Percentiles rank a stretch among this genome's conserved stretches.
Evolutionary conservation across 139 green algal species (phyloP).

Genomic region (Chlamydomonas sphaeroides): DNA sequence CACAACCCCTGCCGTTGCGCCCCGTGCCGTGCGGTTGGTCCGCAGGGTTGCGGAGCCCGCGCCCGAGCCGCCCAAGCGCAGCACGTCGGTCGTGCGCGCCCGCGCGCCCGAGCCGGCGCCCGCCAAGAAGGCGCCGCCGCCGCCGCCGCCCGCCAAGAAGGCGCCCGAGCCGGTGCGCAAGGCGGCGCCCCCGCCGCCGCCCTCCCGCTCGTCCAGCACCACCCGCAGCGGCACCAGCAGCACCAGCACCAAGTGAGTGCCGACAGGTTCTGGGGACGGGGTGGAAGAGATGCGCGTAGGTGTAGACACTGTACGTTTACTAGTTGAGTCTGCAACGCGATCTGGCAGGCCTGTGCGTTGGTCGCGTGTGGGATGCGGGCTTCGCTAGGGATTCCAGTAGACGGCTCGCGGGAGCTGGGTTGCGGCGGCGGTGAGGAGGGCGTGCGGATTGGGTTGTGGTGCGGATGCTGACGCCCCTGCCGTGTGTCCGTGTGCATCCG

Average conservation of each 20-base stretch:
- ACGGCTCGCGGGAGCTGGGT: background rate
- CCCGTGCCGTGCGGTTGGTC: no score
- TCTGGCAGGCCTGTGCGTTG: background rate
- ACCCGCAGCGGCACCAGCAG: background rate
- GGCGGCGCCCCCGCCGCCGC: background rate
- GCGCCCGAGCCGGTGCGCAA: background rate
- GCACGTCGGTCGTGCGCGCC: background rate
- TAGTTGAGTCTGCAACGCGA: background rate
- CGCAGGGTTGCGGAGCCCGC: constrained; percentile 10
- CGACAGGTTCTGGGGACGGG: no score
- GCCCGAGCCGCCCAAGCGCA: background rate
- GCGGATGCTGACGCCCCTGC: no score
- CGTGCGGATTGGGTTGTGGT: no score
- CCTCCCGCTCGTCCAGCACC: background rate
- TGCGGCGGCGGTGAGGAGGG: no score
- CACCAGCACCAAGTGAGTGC: background rate
- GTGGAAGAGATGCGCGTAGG: background rate
- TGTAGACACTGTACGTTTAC: background rate
- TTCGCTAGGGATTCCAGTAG: background rate
- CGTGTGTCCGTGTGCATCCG: background rate
- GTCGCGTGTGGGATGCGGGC: background rate
- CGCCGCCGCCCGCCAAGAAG: background rate
- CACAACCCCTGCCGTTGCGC: background rate
- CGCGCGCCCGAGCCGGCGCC: background rate
- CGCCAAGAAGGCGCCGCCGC: background rate